These are phyloP conservation scores for Fonsecaea pedrosoi DNA, from an alignment of 2,329 filamentous ascomycete species.

Conservation along the genomic window DNA sequence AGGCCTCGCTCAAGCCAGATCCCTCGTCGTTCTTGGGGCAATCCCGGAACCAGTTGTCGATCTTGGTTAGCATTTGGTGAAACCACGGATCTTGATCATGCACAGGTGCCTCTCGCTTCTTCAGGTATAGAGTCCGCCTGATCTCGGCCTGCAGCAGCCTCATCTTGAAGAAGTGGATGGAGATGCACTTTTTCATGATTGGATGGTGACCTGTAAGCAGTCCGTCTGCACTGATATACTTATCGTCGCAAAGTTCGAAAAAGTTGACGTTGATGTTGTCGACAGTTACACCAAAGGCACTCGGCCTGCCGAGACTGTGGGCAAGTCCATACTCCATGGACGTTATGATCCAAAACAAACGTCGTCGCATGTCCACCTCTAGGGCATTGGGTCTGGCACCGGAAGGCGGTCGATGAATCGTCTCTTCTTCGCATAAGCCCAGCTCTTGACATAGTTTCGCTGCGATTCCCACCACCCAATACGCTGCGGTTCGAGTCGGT, in stretches of 20 bases:
- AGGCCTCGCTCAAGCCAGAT: constrained; percentile 76
- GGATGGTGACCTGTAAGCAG: constrained; percentile 72
- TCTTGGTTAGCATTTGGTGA: constrained; percentile 74
- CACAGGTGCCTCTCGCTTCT: constrained; percentile 76
- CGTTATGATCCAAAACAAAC: constrained; percentile 85
- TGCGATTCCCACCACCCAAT: constrained; percentile 89
- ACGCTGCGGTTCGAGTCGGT: constrained; percentile 88
- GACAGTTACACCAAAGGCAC: constrained; percentile 78
- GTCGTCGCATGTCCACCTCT: constrained; percentile 85
- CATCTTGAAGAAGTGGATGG: constrained; percentile 95
- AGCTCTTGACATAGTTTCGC: constrained; percentile 88
- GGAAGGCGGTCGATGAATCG: constrained; percentile 70
- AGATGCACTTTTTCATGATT: constrained; percentile 83
- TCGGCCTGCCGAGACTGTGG: constrained; percentile 85
- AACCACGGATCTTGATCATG: constrained; percentile 90
- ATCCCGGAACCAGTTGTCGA: constrained; percentile 78
- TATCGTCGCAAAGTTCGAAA: constrained; percentile 81
- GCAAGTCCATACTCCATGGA: constrained; percentile 89
- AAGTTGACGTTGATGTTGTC: constrained; percentile 86
- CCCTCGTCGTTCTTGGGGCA: constrained; percentile 74
- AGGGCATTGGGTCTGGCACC: constrained; percentile 70
- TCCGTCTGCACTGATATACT: constrained; percentile 78
- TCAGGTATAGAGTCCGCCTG: constrained; percentile 81
- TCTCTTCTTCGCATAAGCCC: constrained; percentile 86
- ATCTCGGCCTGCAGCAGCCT: constrained; percentile 86